A percentile compares a stretch with the other conserved stretches of the same genome.
Evolutionary conservation across 2,329 filamentous ascomycete genomes (phyloP).

Genomic region (Cercospora berteroae): DNA sequence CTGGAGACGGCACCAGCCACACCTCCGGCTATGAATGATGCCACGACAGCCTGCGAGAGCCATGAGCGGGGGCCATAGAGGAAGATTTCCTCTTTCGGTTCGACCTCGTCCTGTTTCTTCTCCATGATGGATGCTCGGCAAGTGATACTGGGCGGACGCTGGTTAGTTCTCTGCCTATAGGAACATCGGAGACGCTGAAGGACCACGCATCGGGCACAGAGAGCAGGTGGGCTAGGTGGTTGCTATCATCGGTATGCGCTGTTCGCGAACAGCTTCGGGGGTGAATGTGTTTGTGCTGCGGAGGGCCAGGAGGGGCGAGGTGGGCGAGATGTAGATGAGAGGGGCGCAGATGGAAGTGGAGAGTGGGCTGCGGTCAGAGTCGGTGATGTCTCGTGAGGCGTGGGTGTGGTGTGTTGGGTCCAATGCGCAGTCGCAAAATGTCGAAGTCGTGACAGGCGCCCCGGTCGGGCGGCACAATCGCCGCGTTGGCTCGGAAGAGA

Average conservation of each 20-base stretch:
- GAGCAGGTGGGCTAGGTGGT: neutral
- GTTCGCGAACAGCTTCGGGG: neutral
- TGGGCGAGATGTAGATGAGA: neutral
- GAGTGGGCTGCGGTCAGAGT: neutral
- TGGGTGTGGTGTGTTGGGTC: neutral
- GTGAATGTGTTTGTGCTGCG: neutral
- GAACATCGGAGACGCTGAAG: neutral
- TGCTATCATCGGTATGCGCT: slow-evolving; percentile 1
- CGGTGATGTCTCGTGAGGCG: slow-evolving; percentile 6
- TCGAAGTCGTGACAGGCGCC: slow-evolving; percentile 6
- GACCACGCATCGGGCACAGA: neutral
- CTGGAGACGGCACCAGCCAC: slow-evolving; percentile 95
- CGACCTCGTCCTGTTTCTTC: neutral
- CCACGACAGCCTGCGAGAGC: slow-evolving; percentile 78
- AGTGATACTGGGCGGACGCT: neutral
- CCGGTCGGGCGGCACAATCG: slow-evolving; percentile 5
- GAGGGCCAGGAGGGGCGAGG: neutral
- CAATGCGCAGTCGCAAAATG: slow-evolving; percentile 9
- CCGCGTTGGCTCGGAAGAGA: neutral
- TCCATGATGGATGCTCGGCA: neutral
- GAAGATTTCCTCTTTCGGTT: neutral
- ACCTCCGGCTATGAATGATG: slow-evolving; percentile 91
- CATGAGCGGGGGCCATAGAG: slow-evolving; percentile 22
- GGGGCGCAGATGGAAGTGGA: neutral
- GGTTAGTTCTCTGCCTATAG: neutral